Evolutionary conservation across 2,329 filamentous ascomycete species (phyloP).

Genomic region (Tricladium varicosporioides): DNA sequence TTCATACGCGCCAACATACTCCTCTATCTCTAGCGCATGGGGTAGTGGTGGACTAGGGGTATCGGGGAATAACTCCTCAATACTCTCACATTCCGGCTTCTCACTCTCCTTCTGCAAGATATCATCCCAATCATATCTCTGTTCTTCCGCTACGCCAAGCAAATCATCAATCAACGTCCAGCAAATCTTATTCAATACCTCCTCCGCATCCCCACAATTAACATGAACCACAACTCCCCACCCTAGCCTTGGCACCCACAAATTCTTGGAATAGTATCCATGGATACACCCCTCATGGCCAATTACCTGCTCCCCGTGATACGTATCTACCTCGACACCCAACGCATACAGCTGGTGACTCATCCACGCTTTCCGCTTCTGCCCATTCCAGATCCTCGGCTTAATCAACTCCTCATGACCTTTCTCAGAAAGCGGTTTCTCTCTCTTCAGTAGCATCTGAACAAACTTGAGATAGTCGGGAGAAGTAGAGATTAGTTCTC

Average conservation of each 20-base stretch:
- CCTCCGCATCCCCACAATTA: constrained; percentile 3
- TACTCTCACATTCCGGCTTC: constrained; percentile 2
- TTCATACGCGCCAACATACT: constrained; percentile 13
- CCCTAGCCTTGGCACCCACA: constrained; percentile 16
- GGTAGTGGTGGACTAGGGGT: constrained; percentile 10
- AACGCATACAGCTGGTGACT: constrained; percentile 14
- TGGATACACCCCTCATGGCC: constrained; percentile 12
- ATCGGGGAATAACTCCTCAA: constrained; percentile 17
- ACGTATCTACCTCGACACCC: constrained; percentile 15
- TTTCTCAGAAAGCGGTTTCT: constrained; percentile 12
- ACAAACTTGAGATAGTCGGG: constrained; percentile 18
- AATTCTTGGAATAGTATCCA: constrained; percentile 16
- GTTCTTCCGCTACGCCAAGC: constrained; percentile 9
- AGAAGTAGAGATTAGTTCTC: constrained; percentile 16
- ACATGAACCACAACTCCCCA: constrained; percentile 18
- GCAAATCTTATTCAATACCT: constrained; percentile 12
- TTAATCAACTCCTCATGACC: constrained; percentile 19
- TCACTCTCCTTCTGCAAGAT: constrained; percentile 3
- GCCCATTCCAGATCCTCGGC: constrained; percentile 13
- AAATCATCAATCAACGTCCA: constrained; percentile 19
- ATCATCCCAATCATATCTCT: constrained; percentile 19
- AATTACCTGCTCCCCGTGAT: constrained; percentile 16
- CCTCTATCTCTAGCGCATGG: not conserved
- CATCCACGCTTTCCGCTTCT: constrained; percentile 7
- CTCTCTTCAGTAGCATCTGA: constrained; percentile 14